A percentile compares a stretch with the other conserved stretches of the same genome.
Conservation (phyloP, 768 basidiomycete species). For the Boletus reticuloceps region DNA sequence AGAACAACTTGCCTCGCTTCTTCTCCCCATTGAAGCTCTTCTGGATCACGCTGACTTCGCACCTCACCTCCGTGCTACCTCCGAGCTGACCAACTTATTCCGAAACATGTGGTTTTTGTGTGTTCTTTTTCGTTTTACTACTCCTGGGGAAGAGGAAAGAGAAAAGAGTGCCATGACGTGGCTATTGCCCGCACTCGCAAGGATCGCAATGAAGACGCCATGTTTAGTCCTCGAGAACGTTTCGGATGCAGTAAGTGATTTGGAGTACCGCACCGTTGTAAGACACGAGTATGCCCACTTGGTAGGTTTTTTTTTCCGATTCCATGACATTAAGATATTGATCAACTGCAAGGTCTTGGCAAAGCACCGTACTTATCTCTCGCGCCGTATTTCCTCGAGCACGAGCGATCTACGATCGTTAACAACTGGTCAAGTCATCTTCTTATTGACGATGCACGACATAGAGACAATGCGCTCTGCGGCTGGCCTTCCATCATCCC, state of each 20-base stretch:
- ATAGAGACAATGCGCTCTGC: conserved; percentile 85
- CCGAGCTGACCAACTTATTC: conserved; percentile 73
- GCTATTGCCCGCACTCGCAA: conserved; percentile 70
- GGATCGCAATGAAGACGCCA: conserved; percentile 86
- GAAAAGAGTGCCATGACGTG: conserved; percentile 72
- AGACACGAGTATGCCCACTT: conserved; percentile 80
- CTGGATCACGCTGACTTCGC: conserved; percentile 69
- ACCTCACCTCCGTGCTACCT: conserved; percentile 51
- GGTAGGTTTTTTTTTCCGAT: conserved; percentile 40
- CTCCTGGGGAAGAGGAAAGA: conserved; percentile 34
- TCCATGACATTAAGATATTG: not conserved
- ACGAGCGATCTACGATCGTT: conserved; percentile 69
- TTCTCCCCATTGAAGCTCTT: conserved; percentile 89
- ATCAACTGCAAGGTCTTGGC: conserved; percentile 53
- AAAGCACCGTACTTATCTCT: conserved; percentile 64
- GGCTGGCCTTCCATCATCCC: conserved; percentile 72
- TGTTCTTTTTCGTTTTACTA: conserved; percentile 78
- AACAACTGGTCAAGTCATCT: conserved; percentile 80
- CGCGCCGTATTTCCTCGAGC: conserved; percentile 63
- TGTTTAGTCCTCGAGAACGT: conserved; percentile 78
- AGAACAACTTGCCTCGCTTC: conserved; percentile 80
- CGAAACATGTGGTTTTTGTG: conserved; percentile 95
- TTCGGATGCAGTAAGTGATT: conserved; percentile 79
- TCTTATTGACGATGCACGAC: conserved; percentile 82
- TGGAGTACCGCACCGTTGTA: conserved; percentile 91